Evolutionary conservation across 1,139 yeast genomes (phyloP).

Genomic region (Taphrina pruni): DNA sequence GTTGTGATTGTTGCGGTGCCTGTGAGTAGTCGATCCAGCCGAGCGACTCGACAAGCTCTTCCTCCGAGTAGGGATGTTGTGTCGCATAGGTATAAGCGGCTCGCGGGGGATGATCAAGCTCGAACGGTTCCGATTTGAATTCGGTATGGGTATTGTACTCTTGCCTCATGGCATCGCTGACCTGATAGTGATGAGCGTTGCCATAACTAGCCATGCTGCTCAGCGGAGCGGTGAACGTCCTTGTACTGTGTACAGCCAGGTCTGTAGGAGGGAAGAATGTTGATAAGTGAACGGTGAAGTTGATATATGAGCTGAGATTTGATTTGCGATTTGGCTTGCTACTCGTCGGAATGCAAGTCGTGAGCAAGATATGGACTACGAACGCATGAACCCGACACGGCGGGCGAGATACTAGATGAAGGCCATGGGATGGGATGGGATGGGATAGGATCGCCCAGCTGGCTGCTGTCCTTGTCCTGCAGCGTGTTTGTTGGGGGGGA

Average conservation of each 20-base stretch:
- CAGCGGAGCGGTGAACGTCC: background rate
- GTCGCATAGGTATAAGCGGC: background rate
- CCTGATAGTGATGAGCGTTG: slow-evolving; percentile 5
- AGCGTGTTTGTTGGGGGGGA: slow-evolving; percentile 6
- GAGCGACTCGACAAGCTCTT: slow-evolving; percentile 34
- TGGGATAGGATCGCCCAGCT: background rate
- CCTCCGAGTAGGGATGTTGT: slow-evolving; percentile 18
- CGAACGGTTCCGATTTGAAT: slow-evolving; percentile 17
- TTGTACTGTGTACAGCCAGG: background rate
- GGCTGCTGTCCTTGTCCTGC: background rate
- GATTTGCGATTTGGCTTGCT: too few species aligned
- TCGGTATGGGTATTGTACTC: slow-evolving; percentile 2
- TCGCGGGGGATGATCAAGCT: background rate
- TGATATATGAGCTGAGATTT: too few species aligned
- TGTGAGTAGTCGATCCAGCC: slow-evolving; percentile 32
- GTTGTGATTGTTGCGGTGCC: background rate
- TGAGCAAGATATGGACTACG: too few species aligned
- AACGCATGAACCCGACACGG: too few species aligned
- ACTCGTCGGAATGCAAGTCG: too few species aligned
- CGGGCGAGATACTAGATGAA: too few species aligned
- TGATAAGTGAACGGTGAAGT: too few species aligned
- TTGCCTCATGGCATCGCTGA: slow-evolving; percentile 8
- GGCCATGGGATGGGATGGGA: background rate
- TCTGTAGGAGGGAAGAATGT: background rate
- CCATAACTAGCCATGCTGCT: slow-evolving; percentile 8